Evolutionary conservation across 139 green algal genomes (phyloP).

Genomic region (Prasinococcaceae sp.): DNA sequence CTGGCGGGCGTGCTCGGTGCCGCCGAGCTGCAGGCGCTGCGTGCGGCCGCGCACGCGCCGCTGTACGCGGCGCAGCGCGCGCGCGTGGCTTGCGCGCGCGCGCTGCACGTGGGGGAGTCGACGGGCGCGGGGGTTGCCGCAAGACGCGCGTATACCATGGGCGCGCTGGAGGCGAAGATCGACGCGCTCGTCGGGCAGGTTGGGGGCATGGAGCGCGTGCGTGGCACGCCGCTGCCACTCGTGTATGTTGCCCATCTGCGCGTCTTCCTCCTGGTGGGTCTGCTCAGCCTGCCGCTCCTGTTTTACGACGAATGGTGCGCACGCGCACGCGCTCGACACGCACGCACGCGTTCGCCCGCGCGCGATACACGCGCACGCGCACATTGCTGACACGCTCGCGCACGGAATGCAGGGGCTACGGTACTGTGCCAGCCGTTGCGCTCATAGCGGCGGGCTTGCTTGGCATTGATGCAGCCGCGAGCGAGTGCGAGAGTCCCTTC

Average conservation of each 20-base stretch:
- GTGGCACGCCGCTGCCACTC: conserved; percentile 6
- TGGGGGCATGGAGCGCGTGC: conserved; percentile 10
- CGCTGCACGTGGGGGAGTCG: neutral
- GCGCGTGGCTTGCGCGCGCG: neutral
- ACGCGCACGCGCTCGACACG: too few relatives aligned
- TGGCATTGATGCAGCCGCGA: conserved; percentile 7
- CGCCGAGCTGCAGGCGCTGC: conserved; percentile 1
- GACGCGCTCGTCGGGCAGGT: conserved; percentile 1
- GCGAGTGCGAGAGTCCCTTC: conserved; percentile 18
- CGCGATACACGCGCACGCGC: too few relatives aligned
- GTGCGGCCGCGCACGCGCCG: neutral
- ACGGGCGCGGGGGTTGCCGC: neutral
- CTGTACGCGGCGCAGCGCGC: neutral
- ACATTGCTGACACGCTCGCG: too few relatives aligned
- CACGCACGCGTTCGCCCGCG: too few relatives aligned
- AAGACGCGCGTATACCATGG: neutral
- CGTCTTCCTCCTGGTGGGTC: conserved; percentile 6
- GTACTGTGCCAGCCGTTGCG: conserved; percentile 7
- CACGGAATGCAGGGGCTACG: too few relatives aligned
- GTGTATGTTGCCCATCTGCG: conserved; percentile 17
- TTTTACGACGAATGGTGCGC: conserved; percentile 5
- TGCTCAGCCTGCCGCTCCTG: conserved; percentile 12
- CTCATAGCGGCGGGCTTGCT: conserved; percentile 1
- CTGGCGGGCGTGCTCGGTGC: neutral
- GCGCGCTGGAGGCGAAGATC: neutral